These are phyloP conservation scores for Diaporthe australafricana DNA, from an alignment of 2,329 filamentous ascomycete species.

Conservation along the genomic window DNA sequence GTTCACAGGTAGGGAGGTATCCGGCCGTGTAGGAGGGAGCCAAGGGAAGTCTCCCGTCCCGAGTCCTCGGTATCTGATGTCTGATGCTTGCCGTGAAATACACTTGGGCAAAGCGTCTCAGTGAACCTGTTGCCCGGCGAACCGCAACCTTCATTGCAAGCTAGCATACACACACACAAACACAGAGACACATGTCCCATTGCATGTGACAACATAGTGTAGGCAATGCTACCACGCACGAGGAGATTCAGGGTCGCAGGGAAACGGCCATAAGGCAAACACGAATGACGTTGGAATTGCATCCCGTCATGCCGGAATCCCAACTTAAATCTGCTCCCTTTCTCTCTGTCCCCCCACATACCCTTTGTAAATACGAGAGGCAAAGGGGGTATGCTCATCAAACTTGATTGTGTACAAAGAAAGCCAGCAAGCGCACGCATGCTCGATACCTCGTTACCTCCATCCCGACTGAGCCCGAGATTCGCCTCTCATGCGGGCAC, in stretches of 20 bases:
- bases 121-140: conserved; percentile 10
- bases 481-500: conserved; percentile 14
- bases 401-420: neutral
- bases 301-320: neutral
- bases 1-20: neutral
- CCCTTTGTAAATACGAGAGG: neutral
- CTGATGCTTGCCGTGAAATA: conserved; percentile 3
- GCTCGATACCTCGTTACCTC: neutral
- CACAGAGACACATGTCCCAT: neutral
- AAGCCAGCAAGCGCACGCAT: neutral
- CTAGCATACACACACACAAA: neutral
- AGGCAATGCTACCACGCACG: neutral
- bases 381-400: neutral
- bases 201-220: neutral
- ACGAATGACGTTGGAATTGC: neutral
- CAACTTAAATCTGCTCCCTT: neutral
- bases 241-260: conserved; percentile 11
- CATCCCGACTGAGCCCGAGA: neutral
- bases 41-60: conserved; percentile 10
- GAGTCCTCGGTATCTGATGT: neutral
- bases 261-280: neutral
- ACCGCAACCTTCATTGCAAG: neutral
- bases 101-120: neutral
- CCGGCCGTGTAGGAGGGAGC: neutral
- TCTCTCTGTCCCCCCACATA: neutral